Evolutionary conservation across 257 asterid species (phyloP).

Genomic region (Fraxinus pennsylvanica): DNA sequence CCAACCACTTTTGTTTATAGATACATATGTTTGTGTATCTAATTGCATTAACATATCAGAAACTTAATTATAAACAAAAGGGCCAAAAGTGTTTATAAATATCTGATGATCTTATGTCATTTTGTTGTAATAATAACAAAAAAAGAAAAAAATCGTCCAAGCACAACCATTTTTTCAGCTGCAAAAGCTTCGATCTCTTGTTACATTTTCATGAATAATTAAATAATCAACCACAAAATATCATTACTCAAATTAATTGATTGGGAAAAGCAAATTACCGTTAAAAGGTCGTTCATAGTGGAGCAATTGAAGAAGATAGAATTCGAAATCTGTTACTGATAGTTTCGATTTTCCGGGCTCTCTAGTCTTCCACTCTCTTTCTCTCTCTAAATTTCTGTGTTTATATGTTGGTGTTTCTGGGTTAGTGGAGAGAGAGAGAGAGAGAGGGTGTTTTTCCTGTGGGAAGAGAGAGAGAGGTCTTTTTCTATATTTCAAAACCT

Average conservation of each 20-base stretch:
- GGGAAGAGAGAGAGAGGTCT: background rate
- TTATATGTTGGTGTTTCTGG: background rate
- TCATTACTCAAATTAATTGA: background rate
- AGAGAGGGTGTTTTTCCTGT: background rate
- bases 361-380: slow-evolving; percentile 28
- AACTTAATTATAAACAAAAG: background rate
- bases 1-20: background rate
- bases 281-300: slow-evolving; percentile 75
- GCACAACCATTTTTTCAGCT: slow-evolving; percentile 25
- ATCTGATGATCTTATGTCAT: background rate
- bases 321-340: slow-evolving; percentile 29
- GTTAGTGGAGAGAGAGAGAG: background rate
- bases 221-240: background rate
- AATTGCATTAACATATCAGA: background rate
- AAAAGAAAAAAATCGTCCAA: slow-evolving; percentile 1
- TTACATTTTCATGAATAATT: slow-evolving; percentile 17
- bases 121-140: slow-evolving; percentile 19
- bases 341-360: background rate
- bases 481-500: background rate
- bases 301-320: slow-evolving; percentile 25
- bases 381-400: slow-evolving; percentile 15
- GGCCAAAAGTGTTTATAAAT: background rate
- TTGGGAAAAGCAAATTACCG: slow-evolving; percentile 40
- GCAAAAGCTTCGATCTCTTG: slow-evolving; percentile 28
- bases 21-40: background rate